These are phyloP conservation scores for Arabidopsis lyrata DNA, from an alignment of 441 rosid species.

Conservation along the genomic window DNA sequence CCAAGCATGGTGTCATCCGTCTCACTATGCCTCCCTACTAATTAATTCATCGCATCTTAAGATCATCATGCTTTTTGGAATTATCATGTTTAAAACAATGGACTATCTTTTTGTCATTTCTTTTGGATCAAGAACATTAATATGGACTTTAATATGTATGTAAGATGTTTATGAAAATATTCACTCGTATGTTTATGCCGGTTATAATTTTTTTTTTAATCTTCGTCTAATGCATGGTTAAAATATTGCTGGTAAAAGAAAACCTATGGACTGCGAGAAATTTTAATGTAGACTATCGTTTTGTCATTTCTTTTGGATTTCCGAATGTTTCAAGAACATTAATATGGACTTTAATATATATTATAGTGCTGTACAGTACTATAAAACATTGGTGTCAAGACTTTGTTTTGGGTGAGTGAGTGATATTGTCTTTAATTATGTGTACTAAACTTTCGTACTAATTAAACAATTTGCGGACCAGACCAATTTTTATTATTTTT, in stretches of 20 bases:
- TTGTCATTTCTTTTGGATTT: too few species aligned
- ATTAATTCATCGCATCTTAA: background rate
- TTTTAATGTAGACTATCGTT: too few species aligned
- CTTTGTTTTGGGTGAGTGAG: too few species aligned
- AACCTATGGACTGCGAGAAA: background rate
- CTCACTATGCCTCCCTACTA: slow-evolving; percentile 28
- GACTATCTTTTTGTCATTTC: background rate
- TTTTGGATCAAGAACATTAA: background rate
- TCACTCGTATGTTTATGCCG: background rate
- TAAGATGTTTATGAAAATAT: background rate
- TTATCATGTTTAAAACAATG: background rate
- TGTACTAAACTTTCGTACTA: too few species aligned
- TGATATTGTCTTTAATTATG: too few species aligned
- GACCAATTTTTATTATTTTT: too few species aligned
- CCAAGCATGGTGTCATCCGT: slow-evolving; percentile 39
- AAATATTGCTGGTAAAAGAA: background rate
- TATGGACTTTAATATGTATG: background rate
- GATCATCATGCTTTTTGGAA: background rate
- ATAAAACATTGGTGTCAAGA: too few species aligned
- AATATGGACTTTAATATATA: too few species aligned
- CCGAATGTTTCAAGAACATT: too few species aligned
- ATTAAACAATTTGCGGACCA: too few species aligned
- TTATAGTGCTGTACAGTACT: too few species aligned
- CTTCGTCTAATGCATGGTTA: background rate
- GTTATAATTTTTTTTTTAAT: background rate